Base-by-base conservation (phyloP, 139 green algal species). In the Spirogloea muscicola region DNA sequence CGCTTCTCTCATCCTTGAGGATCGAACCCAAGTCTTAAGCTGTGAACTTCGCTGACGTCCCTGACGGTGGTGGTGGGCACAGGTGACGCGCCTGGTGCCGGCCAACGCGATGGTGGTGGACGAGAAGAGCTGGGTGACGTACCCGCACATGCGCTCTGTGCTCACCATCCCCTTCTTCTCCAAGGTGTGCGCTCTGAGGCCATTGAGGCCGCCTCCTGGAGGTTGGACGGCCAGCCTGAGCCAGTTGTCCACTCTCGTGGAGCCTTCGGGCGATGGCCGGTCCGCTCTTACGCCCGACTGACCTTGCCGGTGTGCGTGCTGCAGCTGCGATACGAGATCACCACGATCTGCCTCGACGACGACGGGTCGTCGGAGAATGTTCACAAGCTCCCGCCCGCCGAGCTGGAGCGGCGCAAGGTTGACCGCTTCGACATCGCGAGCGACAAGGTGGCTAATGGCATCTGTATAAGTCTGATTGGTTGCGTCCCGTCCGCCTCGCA, bases 111-210 rank as follows among this genome's bases (percentile, higher is more conserved):
- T 76, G 34, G 52, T 76, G 13, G 29, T 76, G 51, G 49, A 76
- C 27, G 68, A 76, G 68, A 76, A 76, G 68, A 76, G 39, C 13
- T 76, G 68, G 68, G 44, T 44, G 39, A 55, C 31, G 18, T 76
- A 68, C 52, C 68, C 68, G 0, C 43, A 40, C 68, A 31, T 76
- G 38, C 38, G 68, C 38, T 59, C 68, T 18, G 41, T 60, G 27
- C 55, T 76, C 51, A 76, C 68, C 25, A 59, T 41, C 49, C 68
- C 68, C 31, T 67, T 76, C 68, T 76, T 76, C 36, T 46, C 29
- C 62, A 71, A 71, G 62, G 62, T 71, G 9, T 13, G 62, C 40
- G 25, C 61, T 25, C 41, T 0, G 9, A 61, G 6, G 51, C 16
- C 51, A 13, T 61, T 21, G 13, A 18, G 51, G 16, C 51, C 21